Base-by-base conservation (phyloP, 2,329 filamentous ascomycete genomes). In the Nigrograna mackinnonii region DNA sequence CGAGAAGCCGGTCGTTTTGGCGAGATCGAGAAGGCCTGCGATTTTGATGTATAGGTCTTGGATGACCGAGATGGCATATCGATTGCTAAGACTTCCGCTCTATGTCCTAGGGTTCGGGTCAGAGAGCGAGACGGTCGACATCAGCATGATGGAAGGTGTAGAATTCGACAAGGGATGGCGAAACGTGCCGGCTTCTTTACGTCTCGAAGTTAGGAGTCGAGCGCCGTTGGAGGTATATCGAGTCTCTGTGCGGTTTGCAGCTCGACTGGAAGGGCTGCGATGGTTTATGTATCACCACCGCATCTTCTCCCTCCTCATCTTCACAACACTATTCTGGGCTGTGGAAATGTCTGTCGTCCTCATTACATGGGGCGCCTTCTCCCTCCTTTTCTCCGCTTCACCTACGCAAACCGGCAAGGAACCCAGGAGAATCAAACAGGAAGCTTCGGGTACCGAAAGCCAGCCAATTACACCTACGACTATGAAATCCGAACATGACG, bases 271-370 rank as follows among this genome's bases (percentile, higher is more conserved):
- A 9, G 92, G 92, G 0, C 66, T 96, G 47, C 76, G 81, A 64
- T 80, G 70, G 53, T 58, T 91, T 41, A 95, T 99, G 88, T 94
- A 94, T 58, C 84, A 89, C 47, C 86, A 92, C 71, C 83, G 87
- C 11, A 59, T 94, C 24, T 66, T 83, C 2, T 84, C 84, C 4
- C 91, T 90, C 44, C 39, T 87, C 1, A 58, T 85, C 1, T 87
- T 91, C 57, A 88, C 85, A 0, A 67, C 74, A 1, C 54, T 81
- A 0, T 96, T 96, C 68, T 97, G 91, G 90, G 63, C 73, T 1
- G 81, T 83, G 11, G 90, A 92, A 60, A 77, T 95, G 57, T 50
- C 83, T 0, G 86, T 85, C 31, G 80, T 87, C 64, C 73, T 76
- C 1, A 26, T 84, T 1, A 84, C 80, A 0, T 95, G 89, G 86